Base-by-base conservation (phyloP, 176 grass and related monocot genomes). In the Triticum dicoccoides region DNA sequence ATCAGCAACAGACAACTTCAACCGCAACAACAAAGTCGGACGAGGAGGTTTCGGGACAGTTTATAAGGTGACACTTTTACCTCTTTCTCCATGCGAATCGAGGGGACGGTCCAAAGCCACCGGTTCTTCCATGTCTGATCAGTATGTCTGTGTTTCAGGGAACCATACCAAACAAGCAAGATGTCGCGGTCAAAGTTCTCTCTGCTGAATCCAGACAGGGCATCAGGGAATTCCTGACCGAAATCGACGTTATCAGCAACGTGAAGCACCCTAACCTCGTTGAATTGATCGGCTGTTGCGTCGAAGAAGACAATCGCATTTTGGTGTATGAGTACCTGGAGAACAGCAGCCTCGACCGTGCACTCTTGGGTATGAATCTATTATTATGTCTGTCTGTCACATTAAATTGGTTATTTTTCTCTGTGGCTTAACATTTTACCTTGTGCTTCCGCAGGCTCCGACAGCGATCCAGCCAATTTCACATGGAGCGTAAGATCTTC, bases 181-280 rank as follows among this genome's bases (percentile, higher is more conserved):
- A 90, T 24, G 83, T 94, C 56, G 97, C 97, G 1, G 47, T 93
- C 5, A 99, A 99, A 88, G 94, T 96, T 54, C 97, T 99, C 83
- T 89, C 97, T 41, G 90, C 97, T 68, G 94, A 99, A 90, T 99
- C 97, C 73, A 94, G 65, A 10, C 97, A 99, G 79, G 97, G 97
- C 24, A 59, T 90, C 39, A 94, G 86, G 39, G 97, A 99, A 86
- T 97, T 99, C 86, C 86, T 99, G 85, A 99, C 97, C 15, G 97
- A 99, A 65, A 99, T 99, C 41, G 89, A 97, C 42, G 83, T 90
- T 65, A 99, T 99, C 9, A 91, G 85, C 23, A 93, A 97, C 24
- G 94, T 97, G 56, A 94, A 88, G 58, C 97, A 99, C 87, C 89
- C 92, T 64, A 96, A 99, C 80, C 94, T 99, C 30, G 94, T 99